A percentile compares a stretch with the other conserved stretches of the same genome.
Conservation (phyloP, 495 filamentous ascomycete genomes). For the Lichenothelia convexa region DNA sequence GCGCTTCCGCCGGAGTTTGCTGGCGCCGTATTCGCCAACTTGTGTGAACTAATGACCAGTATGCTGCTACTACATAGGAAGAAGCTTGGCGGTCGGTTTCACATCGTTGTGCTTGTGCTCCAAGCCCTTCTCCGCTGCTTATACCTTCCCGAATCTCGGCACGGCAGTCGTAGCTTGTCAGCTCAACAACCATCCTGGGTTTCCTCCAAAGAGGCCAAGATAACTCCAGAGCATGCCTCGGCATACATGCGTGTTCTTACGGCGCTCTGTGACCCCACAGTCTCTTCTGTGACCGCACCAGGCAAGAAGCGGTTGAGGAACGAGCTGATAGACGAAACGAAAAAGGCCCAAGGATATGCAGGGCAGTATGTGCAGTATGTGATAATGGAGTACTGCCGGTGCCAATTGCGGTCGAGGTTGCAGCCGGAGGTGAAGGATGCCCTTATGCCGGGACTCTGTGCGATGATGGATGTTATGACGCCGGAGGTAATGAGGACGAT, state of each 20-base stretch:
- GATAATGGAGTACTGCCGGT: slow-evolving; percentile 50
- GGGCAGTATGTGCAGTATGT: slow-evolving; percentile 58
- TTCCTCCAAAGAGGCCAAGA: slow-evolving; percentile 19
- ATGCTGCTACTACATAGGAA: slow-evolving; percentile 42
- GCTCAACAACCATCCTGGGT: slow-evolving; percentile 27
- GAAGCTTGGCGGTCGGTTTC: slow-evolving; percentile 49
- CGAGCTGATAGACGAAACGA: slow-evolving; percentile 52
- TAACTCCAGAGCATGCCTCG: slow-evolving; percentile 33
- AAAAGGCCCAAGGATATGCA: slow-evolving; percentile 55
- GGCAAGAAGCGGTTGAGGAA: slow-evolving; percentile 19
- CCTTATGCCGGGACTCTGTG: slow-evolving; percentile 53
- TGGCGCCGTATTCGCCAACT: slow-evolving; percentile 37
- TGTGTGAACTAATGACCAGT: slow-evolving; percentile 39
- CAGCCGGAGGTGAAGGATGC: slow-evolving; percentile 45
- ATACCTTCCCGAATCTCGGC: slow-evolving; percentile 31
- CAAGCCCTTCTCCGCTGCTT: slow-evolving; percentile 45
- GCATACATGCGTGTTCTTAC: slow-evolving; percentile 54
- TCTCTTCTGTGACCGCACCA: slow-evolving; percentile 44
- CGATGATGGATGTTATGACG: slow-evolving; percentile 50
- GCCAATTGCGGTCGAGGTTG: slow-evolving; percentile 38
- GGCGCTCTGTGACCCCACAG: slow-evolving; percentile 60
- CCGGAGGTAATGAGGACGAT: slow-evolving; percentile 43
- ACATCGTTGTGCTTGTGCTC: slow-evolving; percentile 45
- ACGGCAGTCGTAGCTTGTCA: slow-evolving; percentile 21
- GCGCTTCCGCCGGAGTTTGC: slow-evolving; percentile 21